phyloP scores from a whole-genome alignment of 345 rosid genomes.

The Firmiana major region DNA sequence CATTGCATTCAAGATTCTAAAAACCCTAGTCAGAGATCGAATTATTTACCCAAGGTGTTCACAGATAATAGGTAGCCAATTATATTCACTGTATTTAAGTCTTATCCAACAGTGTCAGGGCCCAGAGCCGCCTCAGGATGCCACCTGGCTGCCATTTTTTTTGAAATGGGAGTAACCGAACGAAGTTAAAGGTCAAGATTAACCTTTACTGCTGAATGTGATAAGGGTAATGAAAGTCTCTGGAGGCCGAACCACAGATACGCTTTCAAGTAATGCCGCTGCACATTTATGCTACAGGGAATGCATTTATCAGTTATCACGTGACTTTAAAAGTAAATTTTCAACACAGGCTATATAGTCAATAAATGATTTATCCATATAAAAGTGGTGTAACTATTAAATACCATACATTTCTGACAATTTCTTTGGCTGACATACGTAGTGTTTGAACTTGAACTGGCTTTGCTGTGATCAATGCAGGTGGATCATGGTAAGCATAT shows the following conservation, averaged over 20 bases:
- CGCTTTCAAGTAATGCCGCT: not conserved
- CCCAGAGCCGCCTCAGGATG: not conserved
- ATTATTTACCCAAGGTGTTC: not conserved
- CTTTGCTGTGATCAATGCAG: not conserved
- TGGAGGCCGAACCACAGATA: no score
- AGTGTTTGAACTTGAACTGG: not conserved
- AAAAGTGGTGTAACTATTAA: not conserved
- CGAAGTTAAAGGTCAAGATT: not conserved
- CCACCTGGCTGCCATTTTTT: not conserved
- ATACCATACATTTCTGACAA: not conserved
- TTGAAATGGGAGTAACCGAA: not conserved
- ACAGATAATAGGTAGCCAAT: not conserved
- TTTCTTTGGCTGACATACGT: not conserved
- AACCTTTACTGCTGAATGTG: not conserved
- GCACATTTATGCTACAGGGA: not conserved
- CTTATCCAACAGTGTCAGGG: not conserved
- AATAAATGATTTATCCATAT: not conserved
- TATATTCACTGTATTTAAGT: not conserved
- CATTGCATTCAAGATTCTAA: conserved; percentile 3
- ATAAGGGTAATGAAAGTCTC: not conserved
- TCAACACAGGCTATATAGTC: not conserved
- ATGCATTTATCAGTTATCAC: not conserved
- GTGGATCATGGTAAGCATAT: conserved; percentile 5
- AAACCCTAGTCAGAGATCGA: not conserved
- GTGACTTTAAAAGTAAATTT: not conserved